phyloP scores from a whole-genome alignment of 345 rosid species.

The Populus pruinosa region DNA sequence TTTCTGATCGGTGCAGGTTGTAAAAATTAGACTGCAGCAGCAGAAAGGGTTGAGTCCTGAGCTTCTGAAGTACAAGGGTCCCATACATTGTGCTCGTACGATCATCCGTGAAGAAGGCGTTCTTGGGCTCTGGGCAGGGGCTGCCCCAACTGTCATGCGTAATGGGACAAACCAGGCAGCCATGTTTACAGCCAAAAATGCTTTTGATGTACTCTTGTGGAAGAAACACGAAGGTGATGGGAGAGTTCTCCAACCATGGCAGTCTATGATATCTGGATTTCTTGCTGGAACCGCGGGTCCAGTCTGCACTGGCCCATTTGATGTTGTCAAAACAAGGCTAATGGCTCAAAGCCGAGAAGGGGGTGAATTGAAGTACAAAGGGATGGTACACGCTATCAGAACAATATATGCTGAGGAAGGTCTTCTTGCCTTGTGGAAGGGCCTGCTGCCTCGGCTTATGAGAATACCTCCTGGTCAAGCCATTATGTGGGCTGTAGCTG shows the following conservation, averaged over 20 bases:
- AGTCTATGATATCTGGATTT: constrained; percentile 93
- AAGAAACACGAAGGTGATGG: constrained; percentile 94
- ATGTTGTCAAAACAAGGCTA: constrained; percentile 95
- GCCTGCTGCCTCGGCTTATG: constrained; percentile 91
- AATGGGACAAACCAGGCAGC: constrained; percentile 97
- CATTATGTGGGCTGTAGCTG: constrained; percentile 98
- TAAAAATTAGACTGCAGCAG: constrained; percentile 92
- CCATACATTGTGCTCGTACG: constrained; percentile 72
- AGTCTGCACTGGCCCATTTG: constrained; percentile 89
- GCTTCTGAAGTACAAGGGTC: constrained; percentile 86
- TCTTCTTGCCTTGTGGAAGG: constrained; percentile 76
- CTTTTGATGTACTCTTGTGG: constrained; percentile 81
- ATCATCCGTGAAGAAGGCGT: constrained; percentile 71
- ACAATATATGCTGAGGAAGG: constrained; percentile 87
- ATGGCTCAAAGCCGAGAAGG: constrained; percentile 78
- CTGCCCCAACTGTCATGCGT: constrained; percentile 93
- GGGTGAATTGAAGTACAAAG: constrained; percentile 69
- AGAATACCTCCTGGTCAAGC: constrained; percentile 99
- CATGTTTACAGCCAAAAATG: constrained; percentile 89
- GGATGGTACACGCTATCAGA: constrained; percentile 87
- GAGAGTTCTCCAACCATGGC: constrained; percentile 79
- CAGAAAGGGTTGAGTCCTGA: constrained; percentile 81
- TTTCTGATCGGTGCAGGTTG: constrained; percentile 54
- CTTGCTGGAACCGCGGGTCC: constrained; percentile 96
- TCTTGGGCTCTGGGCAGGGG: constrained; percentile 95